Evolutionary conservation across 345 rosid species (phyloP).

Genomic region (Firmiana major): DNA sequence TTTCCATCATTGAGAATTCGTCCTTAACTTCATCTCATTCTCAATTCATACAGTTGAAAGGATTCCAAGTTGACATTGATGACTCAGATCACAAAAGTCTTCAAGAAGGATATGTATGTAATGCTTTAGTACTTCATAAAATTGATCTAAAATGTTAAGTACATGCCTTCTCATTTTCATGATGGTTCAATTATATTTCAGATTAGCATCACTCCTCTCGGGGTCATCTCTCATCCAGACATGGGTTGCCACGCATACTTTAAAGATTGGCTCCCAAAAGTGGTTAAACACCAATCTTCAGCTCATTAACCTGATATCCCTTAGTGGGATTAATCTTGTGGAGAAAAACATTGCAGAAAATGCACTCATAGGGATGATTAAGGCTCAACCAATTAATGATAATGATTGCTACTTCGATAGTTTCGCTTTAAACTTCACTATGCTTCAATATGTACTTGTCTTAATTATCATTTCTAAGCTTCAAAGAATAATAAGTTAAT

Average conservation of each 20-base stretch:
- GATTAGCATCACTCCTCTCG: conserved; percentile 81
- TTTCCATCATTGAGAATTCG: background rate
- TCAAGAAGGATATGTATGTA: conserved; percentile 65
- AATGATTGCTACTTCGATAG: background rate
- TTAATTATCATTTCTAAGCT: background rate
- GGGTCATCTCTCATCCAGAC: conserved; percentile 55
- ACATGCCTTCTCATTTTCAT: background rate
- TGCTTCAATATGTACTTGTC: background rate
- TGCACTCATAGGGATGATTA: background rate
- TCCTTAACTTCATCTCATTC: background rate
- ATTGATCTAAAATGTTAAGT: background rate
- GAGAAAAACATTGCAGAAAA: background rate
- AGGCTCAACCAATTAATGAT: background rate
- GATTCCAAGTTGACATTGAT: conserved; percentile 29
- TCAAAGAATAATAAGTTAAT: background rate
- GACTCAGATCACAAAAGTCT: conserved; percentile 59
- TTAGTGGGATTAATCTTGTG: background rate
- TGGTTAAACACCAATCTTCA: conserved; percentile 17
- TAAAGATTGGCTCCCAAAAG: conserved; percentile 55
- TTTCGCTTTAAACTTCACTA: background rate
- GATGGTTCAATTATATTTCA: conserved; percentile 29
- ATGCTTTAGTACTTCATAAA: background rate
- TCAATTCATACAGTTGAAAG: conserved; percentile 32
- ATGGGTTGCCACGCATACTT: conserved; percentile 43
- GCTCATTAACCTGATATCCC: background rate